phyloP scores from a whole-genome alignment of 768 basidiomycete genomes.

The Mycena epipterygia region DNA sequence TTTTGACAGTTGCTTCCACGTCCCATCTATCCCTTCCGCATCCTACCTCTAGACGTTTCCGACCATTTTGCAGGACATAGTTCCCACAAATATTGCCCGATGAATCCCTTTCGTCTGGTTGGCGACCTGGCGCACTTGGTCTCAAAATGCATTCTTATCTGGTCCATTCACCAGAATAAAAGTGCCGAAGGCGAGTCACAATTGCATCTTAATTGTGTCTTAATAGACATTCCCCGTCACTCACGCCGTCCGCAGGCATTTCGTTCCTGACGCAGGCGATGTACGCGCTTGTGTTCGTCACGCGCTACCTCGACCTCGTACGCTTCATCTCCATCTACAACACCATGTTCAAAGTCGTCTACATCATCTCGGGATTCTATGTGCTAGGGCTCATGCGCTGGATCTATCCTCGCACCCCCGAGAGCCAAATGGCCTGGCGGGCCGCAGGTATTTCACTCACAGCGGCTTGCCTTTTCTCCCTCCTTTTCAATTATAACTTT shows the following conservation, averaged over 20 bases:
- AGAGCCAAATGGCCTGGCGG: conserved; percentile 75
- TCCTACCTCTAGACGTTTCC: too few relatives aligned
- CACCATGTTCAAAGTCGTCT: conserved; percentile 84
- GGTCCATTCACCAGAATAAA: conserved; percentile 32
- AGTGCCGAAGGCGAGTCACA: conserved; percentile 28
- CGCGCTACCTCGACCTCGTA: conserved; percentile 82
- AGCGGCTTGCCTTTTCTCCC: conserved; percentile 67
- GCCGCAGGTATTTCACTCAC: neutral
- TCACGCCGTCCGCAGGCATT: conserved; percentile 59
- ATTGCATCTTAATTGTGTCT: too few relatives aligned
- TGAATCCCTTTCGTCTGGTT: conserved; percentile 30
- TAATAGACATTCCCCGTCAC: neutral
- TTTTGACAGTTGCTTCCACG: too few relatives aligned
- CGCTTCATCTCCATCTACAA: conserved; percentile 81
- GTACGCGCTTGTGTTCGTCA: conserved; percentile 79
- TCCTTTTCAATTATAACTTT: conserved; percentile 76
- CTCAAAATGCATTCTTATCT: conserved; percentile 33
- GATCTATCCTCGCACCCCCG: conserved; percentile 84
- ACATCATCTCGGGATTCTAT: conserved; percentile 76
- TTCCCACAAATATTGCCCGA: neutral
- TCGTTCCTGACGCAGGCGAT: conserved; percentile 84
- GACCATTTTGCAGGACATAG: too few relatives aligned
- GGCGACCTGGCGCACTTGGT: conserved; percentile 29
- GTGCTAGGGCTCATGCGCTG: conserved; percentile 81
- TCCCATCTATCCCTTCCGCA: too few relatives aligned